A percentile compares a stretch with the other conserved stretches of the same genome.
These are phyloP conservation scores for Ampelomyces quisqualis DNA, from an alignment of 2,329 filamentous ascomycete species.

Conservation along the genomic window DNA sequence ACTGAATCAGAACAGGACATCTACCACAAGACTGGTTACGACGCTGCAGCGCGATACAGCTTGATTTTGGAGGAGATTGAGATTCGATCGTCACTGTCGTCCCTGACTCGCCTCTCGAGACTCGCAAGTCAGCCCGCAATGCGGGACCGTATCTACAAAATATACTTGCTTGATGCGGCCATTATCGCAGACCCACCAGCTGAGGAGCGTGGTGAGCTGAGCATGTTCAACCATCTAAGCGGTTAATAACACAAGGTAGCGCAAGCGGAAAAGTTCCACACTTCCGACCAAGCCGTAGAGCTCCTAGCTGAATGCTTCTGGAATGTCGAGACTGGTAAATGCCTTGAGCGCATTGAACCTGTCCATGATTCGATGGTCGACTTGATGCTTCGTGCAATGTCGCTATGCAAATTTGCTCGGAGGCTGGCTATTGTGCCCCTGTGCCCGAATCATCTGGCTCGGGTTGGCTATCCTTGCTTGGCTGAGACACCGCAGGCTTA, in stretches of 20 bases:
- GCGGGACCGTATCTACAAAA: too few species aligned
- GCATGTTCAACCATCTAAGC: too few species aligned
- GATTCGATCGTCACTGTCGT: too few species aligned
- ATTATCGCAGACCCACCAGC: too few species aligned
- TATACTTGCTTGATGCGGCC: too few species aligned
- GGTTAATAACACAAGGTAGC: too few species aligned
- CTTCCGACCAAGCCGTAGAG: background rate
- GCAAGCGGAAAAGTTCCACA: background rate
- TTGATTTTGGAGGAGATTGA: background rate
- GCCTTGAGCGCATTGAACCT: background rate
- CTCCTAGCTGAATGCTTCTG: constrained; percentile 1
- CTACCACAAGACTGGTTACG: constrained; percentile 1
- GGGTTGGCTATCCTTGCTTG: background rate
- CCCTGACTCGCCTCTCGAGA: too few species aligned
- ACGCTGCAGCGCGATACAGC: constrained; percentile 1
- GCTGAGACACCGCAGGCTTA: background rate
- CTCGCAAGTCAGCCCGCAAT: too few species aligned
- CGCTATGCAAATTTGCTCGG: background rate
- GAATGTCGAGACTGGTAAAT: background rate
- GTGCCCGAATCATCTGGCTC: background rate
- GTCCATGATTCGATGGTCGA: background rate
- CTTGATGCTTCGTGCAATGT: background rate
- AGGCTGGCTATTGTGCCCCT: background rate
- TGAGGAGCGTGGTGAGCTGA: too few species aligned
- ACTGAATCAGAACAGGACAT: background rate